Conservation (phyloP, 768 basidiomycete genomes). For the Pulveroboletus ravenelii region DNA sequence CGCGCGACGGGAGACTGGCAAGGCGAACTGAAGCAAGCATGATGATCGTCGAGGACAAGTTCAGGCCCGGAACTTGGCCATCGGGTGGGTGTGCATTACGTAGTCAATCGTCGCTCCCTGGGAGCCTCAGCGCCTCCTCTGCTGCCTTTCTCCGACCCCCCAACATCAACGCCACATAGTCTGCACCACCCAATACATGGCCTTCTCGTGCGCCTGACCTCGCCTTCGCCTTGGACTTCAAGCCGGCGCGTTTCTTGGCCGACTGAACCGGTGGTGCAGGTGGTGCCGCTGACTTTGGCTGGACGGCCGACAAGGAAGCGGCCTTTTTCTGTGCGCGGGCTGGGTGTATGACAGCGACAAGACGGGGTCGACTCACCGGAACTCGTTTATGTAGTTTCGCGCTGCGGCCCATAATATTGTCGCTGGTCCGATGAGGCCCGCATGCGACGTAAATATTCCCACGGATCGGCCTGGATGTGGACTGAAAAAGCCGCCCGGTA, state of each 20-base stretch:
- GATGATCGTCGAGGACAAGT: neutral
- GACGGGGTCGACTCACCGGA: conserved; percentile 17
- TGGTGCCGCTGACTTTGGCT: conserved; percentile 4
- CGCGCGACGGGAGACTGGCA: neutral
- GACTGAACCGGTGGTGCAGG: conserved; percentile 10
- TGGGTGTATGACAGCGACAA: neutral
- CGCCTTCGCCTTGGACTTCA: conserved; percentile 24
- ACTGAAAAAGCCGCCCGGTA: conserved; percentile 1
- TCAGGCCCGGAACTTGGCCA: conserved; percentile 21
- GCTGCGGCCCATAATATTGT: conserved; percentile 29
- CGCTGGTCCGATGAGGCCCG: neutral
- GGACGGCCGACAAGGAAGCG: neutral
- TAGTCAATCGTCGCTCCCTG: conserved; percentile 13
- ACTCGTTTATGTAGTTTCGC: conserved; percentile 34
- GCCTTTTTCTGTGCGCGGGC: conserved; percentile 25
- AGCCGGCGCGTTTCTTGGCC: conserved; percentile 26
- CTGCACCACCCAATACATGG: conserved; percentile 64
- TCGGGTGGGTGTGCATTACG: conserved; percentile 11
- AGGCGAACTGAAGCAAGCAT: conserved; percentile 14
- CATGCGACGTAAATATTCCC: conserved; percentile 19
- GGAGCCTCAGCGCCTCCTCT: conserved; percentile 63
- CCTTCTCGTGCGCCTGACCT: conserved; percentile 22
- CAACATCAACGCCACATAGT: conserved; percentile 70
- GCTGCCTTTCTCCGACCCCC: conserved; percentile 65
- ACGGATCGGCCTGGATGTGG: conserved; percentile 25